phyloP scores from a whole-genome alignment of 108 stramenopile species.

The Cyclotella sp. region DNA sequence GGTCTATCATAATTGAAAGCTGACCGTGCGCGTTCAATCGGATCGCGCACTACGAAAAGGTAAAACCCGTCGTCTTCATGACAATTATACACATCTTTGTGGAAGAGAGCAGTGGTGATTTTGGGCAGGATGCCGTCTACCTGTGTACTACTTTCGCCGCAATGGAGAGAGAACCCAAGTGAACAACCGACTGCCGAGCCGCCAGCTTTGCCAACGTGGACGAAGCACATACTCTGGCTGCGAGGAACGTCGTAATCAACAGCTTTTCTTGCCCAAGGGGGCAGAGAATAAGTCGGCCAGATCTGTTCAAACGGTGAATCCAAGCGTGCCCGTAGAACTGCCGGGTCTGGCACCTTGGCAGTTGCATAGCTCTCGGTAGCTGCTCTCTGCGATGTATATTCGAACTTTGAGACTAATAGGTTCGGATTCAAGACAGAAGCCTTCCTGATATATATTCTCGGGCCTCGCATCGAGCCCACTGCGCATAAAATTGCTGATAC shows the following conservation, averaged over 20 bases:
- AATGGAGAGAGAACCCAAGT: constrained; percentile 44
- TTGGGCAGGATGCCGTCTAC: constrained; percentile 27
- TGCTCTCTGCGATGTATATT: not conserved
- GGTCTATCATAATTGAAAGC: constrained; percentile 44
- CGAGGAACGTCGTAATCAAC: constrained; percentile 3
- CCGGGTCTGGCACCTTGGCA: not conserved
- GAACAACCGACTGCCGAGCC: constrained; percentile 25
- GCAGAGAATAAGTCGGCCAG: not conserved
- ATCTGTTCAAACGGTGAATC: not conserved
- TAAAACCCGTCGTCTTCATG: constrained; percentile 13
- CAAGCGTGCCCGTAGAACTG: not conserved
- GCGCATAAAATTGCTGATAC: no score
- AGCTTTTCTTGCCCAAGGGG: not conserved
- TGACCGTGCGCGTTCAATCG: constrained; percentile 25
- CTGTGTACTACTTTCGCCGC: constrained; percentile 21
- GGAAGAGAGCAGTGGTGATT: constrained; percentile 28
- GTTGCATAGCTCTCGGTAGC: not conserved
- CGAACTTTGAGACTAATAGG: not conserved
- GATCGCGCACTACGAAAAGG: constrained; percentile 42
- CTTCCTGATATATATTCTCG: not conserved
- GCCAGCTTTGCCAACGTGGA: constrained; percentile 47
- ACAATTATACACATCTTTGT: constrained; percentile 40
- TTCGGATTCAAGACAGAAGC: not conserved
- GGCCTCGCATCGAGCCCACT: no score
- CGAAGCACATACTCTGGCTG: constrained; percentile 21